Base-by-base conservation (phyloP, 257 asterid species). In the Nicotiana tabacum region DNA sequence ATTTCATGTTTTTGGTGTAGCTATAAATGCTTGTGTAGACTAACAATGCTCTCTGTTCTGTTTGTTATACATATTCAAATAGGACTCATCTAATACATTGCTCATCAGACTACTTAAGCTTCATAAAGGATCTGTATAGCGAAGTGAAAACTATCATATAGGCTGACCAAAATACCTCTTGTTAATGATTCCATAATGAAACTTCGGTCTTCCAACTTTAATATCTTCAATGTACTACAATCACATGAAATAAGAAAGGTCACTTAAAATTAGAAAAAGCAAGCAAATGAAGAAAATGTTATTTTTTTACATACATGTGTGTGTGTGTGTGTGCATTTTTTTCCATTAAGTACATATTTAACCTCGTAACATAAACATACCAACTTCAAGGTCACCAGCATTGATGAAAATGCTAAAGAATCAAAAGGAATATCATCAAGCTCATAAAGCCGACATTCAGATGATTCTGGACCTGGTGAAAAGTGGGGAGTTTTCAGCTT, bases 381-480 rank as follows among this genome's bases (percentile, higher is more conserved):
- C 98, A 94, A 69, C 80, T 93, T 90, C 70, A 96, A 87, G 58
- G 98, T 92, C 83, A 96, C 95, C 84, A 96, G 89, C 97, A 94
- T 96, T 0, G 99, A 96, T 18, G 99, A 96, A 85, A 96, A 96
- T 80, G 99, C 92, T 86, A 96, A 86, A 78, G 98, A 92, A 79
- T 96, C 95, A 83, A 93, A 92, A 68, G 99, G 99, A 81, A 96
- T 92, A 78, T 92, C 98, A 85, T 91, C 91, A 46, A 83, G 84
- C 0, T 91, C 90, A 81, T 92, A 96, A 69, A 96, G 97, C 82
- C 87, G 88, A 86, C 99, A 96, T 82, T 96, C 99, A 3, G 91
- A 90, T 88, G 99, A 94, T 86, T 96, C 99, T 5, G 93, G 95
- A 56, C 99, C 98, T 1, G 99, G 97, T 37, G 97, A 92, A 91